Base-by-base conservation (phyloP, 129 eudicot genomes). In the Centella asiatica region DNA sequence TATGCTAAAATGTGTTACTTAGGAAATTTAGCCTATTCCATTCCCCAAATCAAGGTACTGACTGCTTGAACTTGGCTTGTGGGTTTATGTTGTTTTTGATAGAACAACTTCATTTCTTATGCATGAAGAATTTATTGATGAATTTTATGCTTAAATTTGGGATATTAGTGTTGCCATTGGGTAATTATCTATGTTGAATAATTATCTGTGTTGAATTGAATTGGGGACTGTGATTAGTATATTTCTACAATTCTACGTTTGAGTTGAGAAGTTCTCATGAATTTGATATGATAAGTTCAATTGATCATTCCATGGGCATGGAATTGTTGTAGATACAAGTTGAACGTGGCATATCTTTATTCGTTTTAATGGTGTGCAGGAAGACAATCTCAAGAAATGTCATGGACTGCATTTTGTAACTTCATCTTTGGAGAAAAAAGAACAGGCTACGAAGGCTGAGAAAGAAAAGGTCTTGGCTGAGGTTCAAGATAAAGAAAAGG, bases 1-100 rank as follows among this genome's bases (percentile, higher is more conserved):
- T 92, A 87, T 87, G 78, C 95, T 62, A 78, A 82, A 70, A 55
- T 92, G 85, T 92, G 86, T 57, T 81, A 79, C 74, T 82, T 92
- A 78, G 99, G 96, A 48, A 76, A 65, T 42, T 73, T 92, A 74
- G 96, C 99, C 64, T 92, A 92, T 75, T 73, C 79, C 62, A 84
- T 92, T 29, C 83, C 96, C 18, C 74, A 77, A 52, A 92, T 92
- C 66, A 82, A 92, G 99, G 96, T 92, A 69, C 26, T 33, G 0
- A 2, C 2, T 32, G 10, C 3, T 52, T 12, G 20, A 15, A 39
- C 1, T 39, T 6, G 6, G 44, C 8, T 39, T 39, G 44, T 5
- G 44, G 15, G 0, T 25, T 42, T 55, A 20, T 14, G 3, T 10
- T 25, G 5, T 44, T n/a, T n/a, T n/a, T n/a, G n/a, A n/a, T n/a